Evolutionary conservation across 2,329 filamentous ascomycete genomes (phyloP).

Genomic region (Macrophomina phaseolina): DNA sequence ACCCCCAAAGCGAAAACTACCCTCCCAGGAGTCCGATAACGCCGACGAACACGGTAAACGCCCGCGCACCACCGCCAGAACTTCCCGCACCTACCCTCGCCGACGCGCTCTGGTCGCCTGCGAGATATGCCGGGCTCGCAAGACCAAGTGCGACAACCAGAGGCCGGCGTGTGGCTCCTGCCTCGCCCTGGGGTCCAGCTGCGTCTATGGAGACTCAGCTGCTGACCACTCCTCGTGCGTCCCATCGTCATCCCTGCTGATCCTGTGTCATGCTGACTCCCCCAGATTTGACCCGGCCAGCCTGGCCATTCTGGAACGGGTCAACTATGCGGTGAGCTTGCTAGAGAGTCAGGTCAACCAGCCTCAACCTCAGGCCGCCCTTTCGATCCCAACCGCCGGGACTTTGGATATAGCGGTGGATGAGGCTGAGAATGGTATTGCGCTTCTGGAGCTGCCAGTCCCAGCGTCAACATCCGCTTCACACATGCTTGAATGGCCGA

Average conservation of each 20-base stretch:
- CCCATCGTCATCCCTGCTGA: neutral
- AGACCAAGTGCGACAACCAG: slow-evolving; percentile 31
- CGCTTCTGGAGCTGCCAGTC: slow-evolving; percentile 11
- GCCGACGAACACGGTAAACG: neutral
- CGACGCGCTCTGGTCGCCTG: slow-evolving; percentile 26
- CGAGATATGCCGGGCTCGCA: slow-evolving; percentile 21
- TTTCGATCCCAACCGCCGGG: neutral
- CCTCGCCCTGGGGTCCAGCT: slow-evolving; percentile 28
- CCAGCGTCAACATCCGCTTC: slow-evolving; percentile 30
- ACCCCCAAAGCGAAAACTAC: neutral
- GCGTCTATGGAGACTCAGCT: slow-evolving; percentile 27
- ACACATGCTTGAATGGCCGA: slow-evolving; percentile 40
- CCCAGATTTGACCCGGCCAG: slow-evolving; percentile 47
- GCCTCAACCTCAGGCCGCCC: neutral
- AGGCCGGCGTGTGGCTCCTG: slow-evolving; percentile 31
- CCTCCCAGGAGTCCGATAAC: neutral
- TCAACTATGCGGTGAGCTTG: slow-evolving; percentile 36
- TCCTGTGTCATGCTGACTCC: slow-evolving; percentile 1
- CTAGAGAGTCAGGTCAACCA: slow-evolving; percentile 29
- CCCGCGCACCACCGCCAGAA: neutral
- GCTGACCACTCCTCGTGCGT: slow-evolving; percentile 26
- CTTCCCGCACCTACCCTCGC: slow-evolving; percentile 15
- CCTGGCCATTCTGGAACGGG: slow-evolving; percentile 42
- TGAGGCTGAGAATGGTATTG: neutral
- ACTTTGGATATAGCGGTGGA: slow-evolving; percentile 28